Evolutionary conservation across 805 yeast genomes (phyloP), one percentile per base, ranked within the genome.

Genomic region (Teunomyces cretensis): DNA sequence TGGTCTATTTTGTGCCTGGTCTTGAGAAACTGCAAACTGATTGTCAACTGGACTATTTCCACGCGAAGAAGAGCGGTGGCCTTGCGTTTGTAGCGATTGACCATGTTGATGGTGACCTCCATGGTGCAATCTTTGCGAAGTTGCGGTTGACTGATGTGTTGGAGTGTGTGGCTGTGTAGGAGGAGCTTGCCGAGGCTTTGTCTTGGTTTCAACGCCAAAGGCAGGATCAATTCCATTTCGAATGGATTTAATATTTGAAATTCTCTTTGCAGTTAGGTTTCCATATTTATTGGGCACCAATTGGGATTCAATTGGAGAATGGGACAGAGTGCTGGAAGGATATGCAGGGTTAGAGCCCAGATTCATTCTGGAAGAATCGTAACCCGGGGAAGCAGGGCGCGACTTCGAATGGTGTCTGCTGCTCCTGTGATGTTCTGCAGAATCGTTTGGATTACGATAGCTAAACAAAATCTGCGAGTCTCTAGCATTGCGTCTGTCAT

Each of bases 391-490:
- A 19, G 38, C 12, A 4, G 27, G 12, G 7, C 38, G 38, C 6
- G 28, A 17, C 14, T 35, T 35, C 7, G 24, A 22, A 17, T 14
- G 38, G 24, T 28, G 28, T 27, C 30, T 15, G 28, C 30, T 19
- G 28, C 27, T 35, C 19, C 38, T 17, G 11, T 24, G 14, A 8
- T 22, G 19, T 9, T 35, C 38, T n/a, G 17, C 22, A 4, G 51
- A 45, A 8, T 49, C 55, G 22, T 46, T 51, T 2, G 66, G 65
- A n/a, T 54, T 61, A 24, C 64, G 58, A 49, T 70, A 70, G 37
- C 60, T 61, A 53, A 70, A 70, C 33, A 70, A 52, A 36, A 62
- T 46, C 49, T 68, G 75, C 2, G 73, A 66, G 50, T 55, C 61
- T 17, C 68, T 50, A 3, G 61, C 61, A 33, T 57, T 54, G 8